Percentiles rank a stretch among this genome's conserved stretches.
Evolutionary conservation across 2,329 filamentous ascomycete genomes (phyloP).

Genomic region (Ophiocordyceps camponoti-floridani): DNA sequence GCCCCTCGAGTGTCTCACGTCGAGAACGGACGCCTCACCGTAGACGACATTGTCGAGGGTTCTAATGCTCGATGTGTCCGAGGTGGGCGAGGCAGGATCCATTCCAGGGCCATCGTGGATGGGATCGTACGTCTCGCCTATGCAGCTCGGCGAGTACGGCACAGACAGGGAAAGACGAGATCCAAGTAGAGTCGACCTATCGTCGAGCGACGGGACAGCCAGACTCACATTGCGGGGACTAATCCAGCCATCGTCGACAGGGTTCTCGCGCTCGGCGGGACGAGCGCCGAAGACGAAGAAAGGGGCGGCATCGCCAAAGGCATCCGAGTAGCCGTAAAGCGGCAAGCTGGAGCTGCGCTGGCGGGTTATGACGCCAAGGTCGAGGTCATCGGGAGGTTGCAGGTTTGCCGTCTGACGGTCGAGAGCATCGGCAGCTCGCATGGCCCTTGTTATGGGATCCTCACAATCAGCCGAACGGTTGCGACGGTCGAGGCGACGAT

Average conservation of each 20-base stretch:
- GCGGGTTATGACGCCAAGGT: constrained; percentile 20
- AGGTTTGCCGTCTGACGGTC: constrained; percentile 35
- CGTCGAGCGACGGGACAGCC: constrained; percentile 12
- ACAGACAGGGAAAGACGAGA: constrained; percentile 7
- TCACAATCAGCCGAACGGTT: constrained; percentile 8
- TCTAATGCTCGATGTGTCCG: constrained; percentile 15
- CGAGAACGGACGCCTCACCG: constrained; percentile 20
- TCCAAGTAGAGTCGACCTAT: constrained; percentile 3
- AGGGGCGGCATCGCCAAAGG: constrained; percentile 23
- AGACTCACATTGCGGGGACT: constrained; percentile 7
- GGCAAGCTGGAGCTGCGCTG: constrained; percentile 32
- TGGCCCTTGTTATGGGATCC: constrained; percentile 35
- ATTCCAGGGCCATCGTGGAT: constrained; percentile 6
- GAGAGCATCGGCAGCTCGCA: constrained; percentile 40
- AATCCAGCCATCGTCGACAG: constrained; percentile 4
- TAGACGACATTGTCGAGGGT: constrained; percentile 19
- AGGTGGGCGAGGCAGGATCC: constrained; percentile 12
- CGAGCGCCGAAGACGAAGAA: constrained; percentile 29
- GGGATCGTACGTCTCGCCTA: constrained; percentile 14
- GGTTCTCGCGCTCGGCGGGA: constrained; percentile 7
- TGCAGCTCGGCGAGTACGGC: constrained; percentile 13
- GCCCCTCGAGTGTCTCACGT: constrained; percentile 13
- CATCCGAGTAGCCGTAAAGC: constrained; percentile 23
- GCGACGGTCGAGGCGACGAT: constrained; percentile 1
- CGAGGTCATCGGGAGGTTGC: constrained; percentile 30